These are phyloP conservation scores for Cordyceps javanica DNA, from an alignment of 2,329 filamentous ascomycete genomes.

Conservation along the genomic window DNA sequence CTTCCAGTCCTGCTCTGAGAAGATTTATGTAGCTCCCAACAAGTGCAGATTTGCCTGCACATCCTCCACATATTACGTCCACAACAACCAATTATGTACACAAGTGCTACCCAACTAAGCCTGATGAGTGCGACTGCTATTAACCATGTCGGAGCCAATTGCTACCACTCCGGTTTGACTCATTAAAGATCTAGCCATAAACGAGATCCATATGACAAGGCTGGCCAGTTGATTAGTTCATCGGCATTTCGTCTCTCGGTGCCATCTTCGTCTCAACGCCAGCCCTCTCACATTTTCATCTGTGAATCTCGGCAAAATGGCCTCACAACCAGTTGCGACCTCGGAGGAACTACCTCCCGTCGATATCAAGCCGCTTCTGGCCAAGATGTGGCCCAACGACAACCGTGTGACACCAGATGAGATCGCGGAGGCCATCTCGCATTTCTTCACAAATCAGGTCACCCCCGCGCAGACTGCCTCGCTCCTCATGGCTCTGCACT, in stretches of 20 bases:
- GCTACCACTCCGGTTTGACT: not conserved
- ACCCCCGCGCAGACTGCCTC: conserved; percentile 85
- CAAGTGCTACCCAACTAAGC: not conserved
- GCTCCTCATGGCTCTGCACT: conserved; percentile 85
- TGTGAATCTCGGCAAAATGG: too few species aligned
- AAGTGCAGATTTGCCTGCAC: not conserved
- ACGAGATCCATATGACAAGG: not conserved
- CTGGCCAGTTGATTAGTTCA: not conserved
- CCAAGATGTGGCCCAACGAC: conserved; percentile 60
- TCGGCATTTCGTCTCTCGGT: not conserved
- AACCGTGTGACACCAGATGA: conserved; percentile 63
- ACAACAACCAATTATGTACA: conserved; percentile 2
- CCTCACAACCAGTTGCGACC: conserved; percentile 22
- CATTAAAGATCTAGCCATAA: not conserved
- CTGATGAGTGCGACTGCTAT: not conserved
- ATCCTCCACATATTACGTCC: not conserved
- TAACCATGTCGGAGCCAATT: not conserved
- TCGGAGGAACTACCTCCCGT: conserved; percentile 29
- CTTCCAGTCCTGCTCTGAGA: rapidly evolving
- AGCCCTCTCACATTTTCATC: too few species aligned
- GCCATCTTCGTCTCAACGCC: not conserved
- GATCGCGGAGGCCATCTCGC: conserved; percentile 81
- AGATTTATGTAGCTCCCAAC: not conserved
- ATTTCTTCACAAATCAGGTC: conserved; percentile 86
- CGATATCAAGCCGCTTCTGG: conserved; percentile 66